Evolutionary conservation across 2,329 filamentous ascomycete genomes (phyloP).

Genomic region (Leptographium galeiforme): DNA sequence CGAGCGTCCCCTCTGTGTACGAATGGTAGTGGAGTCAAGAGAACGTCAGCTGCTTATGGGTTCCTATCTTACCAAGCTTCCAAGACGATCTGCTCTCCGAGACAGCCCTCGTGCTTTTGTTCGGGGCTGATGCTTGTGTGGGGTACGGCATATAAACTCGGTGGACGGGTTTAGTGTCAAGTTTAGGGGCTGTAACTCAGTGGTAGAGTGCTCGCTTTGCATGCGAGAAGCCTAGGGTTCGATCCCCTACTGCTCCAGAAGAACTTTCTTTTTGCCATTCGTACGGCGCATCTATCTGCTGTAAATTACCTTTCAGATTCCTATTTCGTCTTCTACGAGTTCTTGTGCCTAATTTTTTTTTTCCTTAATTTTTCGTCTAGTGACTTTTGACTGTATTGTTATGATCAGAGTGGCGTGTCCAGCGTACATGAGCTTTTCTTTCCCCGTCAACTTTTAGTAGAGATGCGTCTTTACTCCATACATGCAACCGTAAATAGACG

Average conservation of each 20-base stretch:
- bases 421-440: background rate
- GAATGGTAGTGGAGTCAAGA: too few species aligned
- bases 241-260: slow-evolving; percentile 15
- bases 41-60: too few species aligned
- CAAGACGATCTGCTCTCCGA: too few species aligned
- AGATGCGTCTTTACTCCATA: background rate
- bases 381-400: slow-evolving; percentile 1
- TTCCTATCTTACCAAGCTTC: too few species aligned
- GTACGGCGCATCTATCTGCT: too few species aligned
- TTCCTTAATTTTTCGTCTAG: background rate
- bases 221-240: slow-evolving; percentile 20
- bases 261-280: background rate
- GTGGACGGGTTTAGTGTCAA: background rate
- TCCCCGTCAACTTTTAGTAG: background rate
- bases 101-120: too few species aligned
- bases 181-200: slow-evolving; percentile 13
- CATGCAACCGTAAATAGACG: background rate
- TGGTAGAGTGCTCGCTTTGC: slow-evolving; percentile 21
- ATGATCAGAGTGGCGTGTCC: slow-evolving; percentile 4
- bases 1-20: too few species aligned
- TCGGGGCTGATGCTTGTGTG: background rate
- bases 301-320: too few species aligned
- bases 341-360: too few species aligned
- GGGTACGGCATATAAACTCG: background rate
- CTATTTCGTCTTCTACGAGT: too few species aligned